Base-by-base conservation (phyloP, 176 grass and related monocot genomes). In the Oryza rufipogon region DNA sequence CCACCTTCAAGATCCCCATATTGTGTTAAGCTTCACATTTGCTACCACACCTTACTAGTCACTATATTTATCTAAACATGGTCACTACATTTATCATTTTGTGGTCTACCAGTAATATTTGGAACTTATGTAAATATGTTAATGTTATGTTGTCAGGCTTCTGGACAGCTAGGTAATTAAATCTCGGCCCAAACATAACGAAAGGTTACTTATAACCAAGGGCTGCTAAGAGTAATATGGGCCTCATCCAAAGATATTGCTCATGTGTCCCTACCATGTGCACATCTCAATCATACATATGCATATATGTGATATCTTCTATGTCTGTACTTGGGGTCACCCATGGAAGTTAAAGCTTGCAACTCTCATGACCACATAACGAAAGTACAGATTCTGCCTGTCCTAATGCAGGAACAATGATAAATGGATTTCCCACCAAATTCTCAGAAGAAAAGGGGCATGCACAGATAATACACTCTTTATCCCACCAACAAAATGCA, bases 331-430 rank as follows among this genome's bases (percentile, higher is more conserved):
- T 84, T 83, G 39, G 86, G 39, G 75, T 56, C 28, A 30, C 33
- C 39, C 48, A 3, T 39, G 13, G 23, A 23, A 84, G 46, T 42
- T 75, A 45, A 80, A 30, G 76, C 52, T 75, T 58, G 44, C 41
- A 75, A 63, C 71, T 61, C 36, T 34, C 38, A 77, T 64, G 38
- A 23, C 49, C 65, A 75, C 34, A 46, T 38, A 76, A 38, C 36
- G 20, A 46, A 80, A 87, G 79, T 87, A 70, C 85, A 81, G 64
- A 36, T 61, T 32, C n/a, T 60, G 78, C 8, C 10, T 81, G 85
- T 75, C 49, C 63, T 46, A 36, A 47, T 25, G 34, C 16, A 75
- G 71, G 48, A 76, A 10, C 34, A 11, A 2, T 20, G 63, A 75
- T 61, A 11, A 47, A 85, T 3, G 4, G 23, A 11, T 25, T 44